Percentiles rank a stretch among this genome's conserved stretches.
phyloP scores from a whole-genome alignment of 2,329 filamentous ascomycete species.

The Beauveria sp. region DNA sequence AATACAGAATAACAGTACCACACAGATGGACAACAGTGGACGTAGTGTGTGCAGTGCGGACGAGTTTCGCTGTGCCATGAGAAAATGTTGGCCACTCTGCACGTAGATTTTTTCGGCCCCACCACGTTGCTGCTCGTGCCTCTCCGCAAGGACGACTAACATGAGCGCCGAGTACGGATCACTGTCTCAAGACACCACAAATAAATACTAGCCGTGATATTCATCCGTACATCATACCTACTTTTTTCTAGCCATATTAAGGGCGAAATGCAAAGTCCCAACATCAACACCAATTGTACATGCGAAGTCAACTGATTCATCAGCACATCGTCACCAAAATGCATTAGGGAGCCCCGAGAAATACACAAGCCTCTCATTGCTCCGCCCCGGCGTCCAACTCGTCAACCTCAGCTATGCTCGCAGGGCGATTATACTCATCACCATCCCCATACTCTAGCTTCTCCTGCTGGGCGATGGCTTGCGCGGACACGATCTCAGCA shows the following conservation, averaged over 20 bases:
- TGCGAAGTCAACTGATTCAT: conserved; percentile 5
- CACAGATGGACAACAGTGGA: too few relatives aligned
- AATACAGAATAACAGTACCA: neutral
- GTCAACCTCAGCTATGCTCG: conserved; percentile 43
- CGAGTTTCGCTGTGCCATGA: neutral
- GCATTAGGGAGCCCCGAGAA: neutral
- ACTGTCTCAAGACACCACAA: neutral
- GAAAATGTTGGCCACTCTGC: neutral
- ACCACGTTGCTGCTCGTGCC: neutral
- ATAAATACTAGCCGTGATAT: neutral
- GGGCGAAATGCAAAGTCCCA: conserved; percentile 8
- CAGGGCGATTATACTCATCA: conserved; percentile 41
- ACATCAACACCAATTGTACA: conserved; percentile 11
- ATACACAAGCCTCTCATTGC: neutral
- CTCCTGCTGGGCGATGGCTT: conserved; percentile 93
- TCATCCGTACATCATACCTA: neutral
- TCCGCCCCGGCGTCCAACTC: conserved; percentile 32
- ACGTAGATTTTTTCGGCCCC: conserved; percentile 2
- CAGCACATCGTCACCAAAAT: conserved; percentile 3
- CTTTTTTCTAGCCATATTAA: conserved; percentile 9
- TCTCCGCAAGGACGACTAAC: neutral
- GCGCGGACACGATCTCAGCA: conserved; percentile 95
- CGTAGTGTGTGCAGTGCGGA: neutral
- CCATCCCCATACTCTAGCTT: conserved; percentile 56
- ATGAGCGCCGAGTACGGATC: neutral